Conservation (phyloP, 2,329 filamentous ascomycete species). For the Botrytis aclada region DNA sequence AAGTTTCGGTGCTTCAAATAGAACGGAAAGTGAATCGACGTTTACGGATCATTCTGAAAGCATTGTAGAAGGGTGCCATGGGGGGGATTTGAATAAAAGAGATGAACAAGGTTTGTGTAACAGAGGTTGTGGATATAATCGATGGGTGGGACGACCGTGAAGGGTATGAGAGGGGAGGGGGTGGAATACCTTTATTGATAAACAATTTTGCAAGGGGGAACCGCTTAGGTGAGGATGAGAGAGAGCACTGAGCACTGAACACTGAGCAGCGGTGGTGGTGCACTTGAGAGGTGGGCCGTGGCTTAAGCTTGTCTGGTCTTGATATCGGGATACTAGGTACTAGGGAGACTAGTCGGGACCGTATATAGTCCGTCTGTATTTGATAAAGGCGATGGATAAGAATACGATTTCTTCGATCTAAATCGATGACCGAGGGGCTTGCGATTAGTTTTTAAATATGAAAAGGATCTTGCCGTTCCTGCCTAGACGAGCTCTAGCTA, state of each 20-base stretch:
- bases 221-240: not conserved
- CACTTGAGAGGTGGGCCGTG: not conserved
- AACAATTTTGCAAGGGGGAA: not conserved
- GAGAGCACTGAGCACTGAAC: not conserved
- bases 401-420: not conserved
- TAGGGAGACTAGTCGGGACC: not conserved
- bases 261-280: not conserved
- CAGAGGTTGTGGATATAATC: slow-evolving; percentile 25
- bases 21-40: slow-evolving; percentile 36
- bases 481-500: slow-evolving; percentile 1
- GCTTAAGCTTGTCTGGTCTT: not conserved
- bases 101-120: slow-evolving; percentile 28
- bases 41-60: slow-evolving; percentile 35
- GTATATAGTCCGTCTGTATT: not conserved
- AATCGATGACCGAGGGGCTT: slow-evolving; percentile 1
- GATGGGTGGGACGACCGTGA: not conserved
- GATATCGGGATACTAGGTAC: not conserved
- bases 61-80: slow-evolving; percentile 30
- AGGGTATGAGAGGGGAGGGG: slow-evolving; percentile 11
- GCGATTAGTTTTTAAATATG: not conserved
- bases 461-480: slow-evolving; percentile 4
- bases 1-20: slow-evolving; percentile 28
- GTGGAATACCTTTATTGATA: slow-evolving; percentile 12
- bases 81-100: slow-evolving; percentile 10
- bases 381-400: slow-evolving; percentile 10